Evolutionary conservation across 306 rosid species (phyloP).

Genomic region (Fragaria ananassa): DNA sequence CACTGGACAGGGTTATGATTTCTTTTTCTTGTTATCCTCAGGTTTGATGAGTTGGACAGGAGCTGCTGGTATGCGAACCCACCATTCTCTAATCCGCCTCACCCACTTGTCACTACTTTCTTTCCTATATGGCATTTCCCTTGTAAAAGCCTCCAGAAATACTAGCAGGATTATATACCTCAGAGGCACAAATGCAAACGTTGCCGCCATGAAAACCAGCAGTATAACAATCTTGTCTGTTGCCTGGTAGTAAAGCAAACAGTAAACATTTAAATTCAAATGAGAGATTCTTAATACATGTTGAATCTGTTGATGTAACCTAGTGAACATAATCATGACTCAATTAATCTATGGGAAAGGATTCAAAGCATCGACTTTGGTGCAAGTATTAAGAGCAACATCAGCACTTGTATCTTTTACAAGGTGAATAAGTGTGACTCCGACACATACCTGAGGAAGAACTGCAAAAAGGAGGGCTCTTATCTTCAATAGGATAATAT

Average conservation of each 20-base stretch:
- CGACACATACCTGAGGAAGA: conserved; percentile 67
- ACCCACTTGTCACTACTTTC: conserved; percentile 57
- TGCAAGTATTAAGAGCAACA: too few relatives aligned
- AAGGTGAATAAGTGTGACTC: neutral
- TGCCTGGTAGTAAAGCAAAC: conserved; percentile 43
- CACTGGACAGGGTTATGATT: conserved; percentile 23
- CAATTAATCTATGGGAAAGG: neutral
- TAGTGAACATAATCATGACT: neutral
- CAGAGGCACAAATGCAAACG: conserved; percentile 63
- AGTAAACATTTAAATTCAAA: neutral
- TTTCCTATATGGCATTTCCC: conserved; percentile 80
- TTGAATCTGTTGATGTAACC: neutral
- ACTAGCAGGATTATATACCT: conserved; percentile 46
- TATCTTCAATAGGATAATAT: conserved; percentile 74
- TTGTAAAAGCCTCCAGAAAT: conserved; percentile 66
- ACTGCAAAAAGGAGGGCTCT: conserved; percentile 87
- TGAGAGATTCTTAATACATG: neutral
- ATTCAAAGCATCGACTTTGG: too few relatives aligned
- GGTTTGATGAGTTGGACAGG: conserved; percentile 74
- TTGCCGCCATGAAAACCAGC: conserved; percentile 55
- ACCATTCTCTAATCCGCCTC: conserved; percentile 86
- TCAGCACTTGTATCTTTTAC: too few relatives aligned
- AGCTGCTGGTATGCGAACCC: conserved; percentile 95
- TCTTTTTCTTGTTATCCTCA: conserved; percentile 63
- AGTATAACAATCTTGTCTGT: conserved; percentile 64